A percentile compares a stretch with the other conserved stretches of the same genome.
Conservation (phyloP, 2,329 filamentous ascomycete genomes). For the Fusarium armeniacum region DNA sequence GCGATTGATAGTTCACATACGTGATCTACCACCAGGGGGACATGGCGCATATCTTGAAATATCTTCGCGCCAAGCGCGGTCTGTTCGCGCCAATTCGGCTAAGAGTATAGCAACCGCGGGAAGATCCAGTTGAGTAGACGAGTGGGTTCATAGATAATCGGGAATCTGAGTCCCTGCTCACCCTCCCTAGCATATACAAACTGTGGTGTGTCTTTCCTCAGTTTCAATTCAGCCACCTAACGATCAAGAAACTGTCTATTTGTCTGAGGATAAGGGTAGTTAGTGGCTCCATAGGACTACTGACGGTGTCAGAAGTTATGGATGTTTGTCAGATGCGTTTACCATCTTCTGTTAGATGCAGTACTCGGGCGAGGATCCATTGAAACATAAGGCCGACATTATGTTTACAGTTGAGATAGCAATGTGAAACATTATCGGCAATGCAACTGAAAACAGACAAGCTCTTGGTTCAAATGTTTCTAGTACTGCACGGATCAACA, state of each 20-base stretch:
- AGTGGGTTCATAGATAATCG: too few relatives aligned
- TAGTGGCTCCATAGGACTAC: neutral
- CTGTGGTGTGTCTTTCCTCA: too few relatives aligned
- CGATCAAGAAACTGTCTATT: neutral
- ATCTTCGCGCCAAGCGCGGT: neutral
- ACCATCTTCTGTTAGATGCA: neutral
- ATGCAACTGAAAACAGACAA: neutral
- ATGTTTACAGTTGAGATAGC: neutral
- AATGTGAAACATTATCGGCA: neutral
- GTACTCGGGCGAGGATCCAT: too few relatives aligned
- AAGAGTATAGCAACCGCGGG: too few relatives aligned
- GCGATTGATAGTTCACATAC: too few relatives aligned
- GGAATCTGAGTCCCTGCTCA: too few relatives aligned
- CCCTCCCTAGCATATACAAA: too few relatives aligned
- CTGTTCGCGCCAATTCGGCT: neutral
- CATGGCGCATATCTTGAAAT: neutral
- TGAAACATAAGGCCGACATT: neutral
- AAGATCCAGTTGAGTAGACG: too few relatives aligned
- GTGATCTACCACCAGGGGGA: neutral
- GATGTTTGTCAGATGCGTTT: neutral
- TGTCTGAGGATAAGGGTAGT: accelerated
- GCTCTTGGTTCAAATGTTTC: neutral
- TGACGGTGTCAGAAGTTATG: neutral
- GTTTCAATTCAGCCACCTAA: too few relatives aligned
- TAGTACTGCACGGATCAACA: neutral